Evolutionary conservation across 257 asterid species (phyloP), one percentile per base, ranked within the genome.

Genomic region (Craterostigma plantagineum): DNA sequence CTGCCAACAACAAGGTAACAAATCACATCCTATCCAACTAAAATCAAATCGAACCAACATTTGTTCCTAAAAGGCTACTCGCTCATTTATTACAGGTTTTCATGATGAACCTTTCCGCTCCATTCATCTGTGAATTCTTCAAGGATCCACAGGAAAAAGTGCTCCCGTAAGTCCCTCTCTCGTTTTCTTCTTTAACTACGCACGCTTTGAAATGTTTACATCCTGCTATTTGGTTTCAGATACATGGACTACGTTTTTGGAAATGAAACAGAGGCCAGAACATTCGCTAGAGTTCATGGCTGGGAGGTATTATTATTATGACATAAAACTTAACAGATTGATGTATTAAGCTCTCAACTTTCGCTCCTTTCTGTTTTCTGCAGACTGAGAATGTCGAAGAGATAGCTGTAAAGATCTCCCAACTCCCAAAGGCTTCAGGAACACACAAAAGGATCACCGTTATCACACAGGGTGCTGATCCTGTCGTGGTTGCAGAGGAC

Each of bases 51-150:
- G 16, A 4, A 33, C 18, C 18, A 6, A 58, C 45, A 42, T 35
- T 16, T 42, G 11, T 43, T 47, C 16, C 63, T 36, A 56, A 57
- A n/a, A 50, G 52, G 70, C 18, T 5, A 40, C 13, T 33, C 3
- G 17, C 8, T 18, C 9, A n/a, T 16, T 15, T 9, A 43, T 11
- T 66, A 58, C 58, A 59, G 99, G 57, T 77, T 50, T 84, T 90
- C 61, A 39, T 49, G 36, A 83, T 71, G 56, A 90, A 90, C 75
- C 91, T 90, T 44, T 84, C 99, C 34, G 99, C 96, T 47, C 92
- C 94, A 55, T 90, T 83, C 40, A 77, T 84, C 54, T 90, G 94
- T 1, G 99, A 90, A 78, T 90, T 90, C 71, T 90, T 81, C 80
- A 72, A 63, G 73, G 96, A 75, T 44, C 76, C 57, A 33, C 95